Evolutionary conservation across 805 yeast species (phyloP).

Genomic region (Ogataea naganishii): DNA sequence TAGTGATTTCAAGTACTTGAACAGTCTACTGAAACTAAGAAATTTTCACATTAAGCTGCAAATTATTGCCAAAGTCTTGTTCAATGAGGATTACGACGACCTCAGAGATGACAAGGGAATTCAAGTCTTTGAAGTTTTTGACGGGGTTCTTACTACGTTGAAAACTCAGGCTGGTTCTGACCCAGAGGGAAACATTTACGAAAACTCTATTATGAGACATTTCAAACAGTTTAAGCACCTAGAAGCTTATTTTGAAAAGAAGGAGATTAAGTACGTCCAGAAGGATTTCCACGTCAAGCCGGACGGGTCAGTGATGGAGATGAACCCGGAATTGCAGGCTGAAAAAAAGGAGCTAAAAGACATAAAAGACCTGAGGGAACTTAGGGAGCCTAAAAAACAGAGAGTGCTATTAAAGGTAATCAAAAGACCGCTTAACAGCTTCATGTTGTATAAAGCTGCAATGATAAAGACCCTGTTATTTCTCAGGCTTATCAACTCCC

Average conservation of each 20-base stretch:
- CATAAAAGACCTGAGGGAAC: conserved; percentile 5
- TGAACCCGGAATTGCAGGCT: neutral
- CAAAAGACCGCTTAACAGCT: conserved; percentile 38
- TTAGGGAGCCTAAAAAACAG: conserved; percentile 3
- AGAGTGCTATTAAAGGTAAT: conserved; percentile 11
- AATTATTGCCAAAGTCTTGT: conserved; percentile 13
- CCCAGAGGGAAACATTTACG: conserved; percentile 4
- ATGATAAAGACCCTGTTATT: conserved; percentile 32
- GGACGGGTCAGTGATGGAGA: neutral
- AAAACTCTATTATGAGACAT: conserved; percentile 13
- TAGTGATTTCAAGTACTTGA: conserved; percentile 13
- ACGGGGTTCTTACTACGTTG: conserved; percentile 8
- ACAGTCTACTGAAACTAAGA: conserved; percentile 13
- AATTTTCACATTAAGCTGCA: conserved; percentile 15
- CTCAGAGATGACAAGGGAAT: conserved; percentile 14
- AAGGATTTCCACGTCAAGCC: neutral
- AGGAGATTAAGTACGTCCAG: neutral
- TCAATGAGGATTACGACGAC: conserved; percentile 7
- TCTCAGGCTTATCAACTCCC: conserved; percentile 15
- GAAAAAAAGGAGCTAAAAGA: too few species aligned
- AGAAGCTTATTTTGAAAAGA: conserved; percentile 13
- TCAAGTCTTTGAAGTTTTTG: conserved; percentile 10
- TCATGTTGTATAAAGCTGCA: conserved; percentile 36
- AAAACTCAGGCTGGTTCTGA: conserved; percentile 22
- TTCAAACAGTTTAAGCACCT: conserved; percentile 15